Percentiles rank a stretch among this genome's conserved stretches.
Evolutionary conservation across 2,329 filamentous ascomycete species (phyloP).

Genomic region (Cytospora piceae): DNA sequence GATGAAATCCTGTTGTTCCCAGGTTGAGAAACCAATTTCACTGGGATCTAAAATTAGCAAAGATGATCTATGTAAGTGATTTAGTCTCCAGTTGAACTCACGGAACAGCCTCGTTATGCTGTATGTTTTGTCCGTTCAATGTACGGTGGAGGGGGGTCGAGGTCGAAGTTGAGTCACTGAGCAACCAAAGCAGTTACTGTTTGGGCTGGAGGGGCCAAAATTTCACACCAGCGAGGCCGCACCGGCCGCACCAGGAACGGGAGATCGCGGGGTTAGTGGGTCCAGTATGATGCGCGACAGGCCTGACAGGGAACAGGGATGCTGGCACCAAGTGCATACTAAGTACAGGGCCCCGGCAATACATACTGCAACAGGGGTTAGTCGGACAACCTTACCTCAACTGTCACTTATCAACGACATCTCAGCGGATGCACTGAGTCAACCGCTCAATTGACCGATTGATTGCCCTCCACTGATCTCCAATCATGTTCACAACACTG

Average conservation of each 20-base stretch:
- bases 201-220: slow-evolving; percentile 26
- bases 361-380: background rate
- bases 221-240: slow-evolving; percentile 26
- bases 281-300: slow-evolving; percentile 21
- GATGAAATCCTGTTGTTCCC: slow-evolving; percentile 10
- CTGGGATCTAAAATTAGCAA: background rate
- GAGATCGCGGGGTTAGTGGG: slow-evolving; percentile 28
- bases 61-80: background rate
- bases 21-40: background rate
- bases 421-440: background rate
- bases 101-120: slow-evolving; percentile 2
- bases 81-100: slow-evolving; percentile 4
- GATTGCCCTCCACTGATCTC: background rate
- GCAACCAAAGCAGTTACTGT: slow-evolving; percentile 5
- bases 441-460: no score
- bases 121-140: slow-evolving; percentile 4
- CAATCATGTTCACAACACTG: slow-evolving; percentile 53
- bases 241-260: slow-evolving; percentile 8
- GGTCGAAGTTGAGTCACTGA: slow-evolving; percentile 28
- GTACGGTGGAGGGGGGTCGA: background rate
- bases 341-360: background rate
- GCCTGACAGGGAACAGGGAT: slow-evolving; percentile 5
- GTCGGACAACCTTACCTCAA: background rate
- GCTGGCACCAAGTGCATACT: background rate
- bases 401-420: background rate